Base-by-base conservation (phyloP, 768 basidiomycete genomes). In the Boletus eberwhitei region DNA sequence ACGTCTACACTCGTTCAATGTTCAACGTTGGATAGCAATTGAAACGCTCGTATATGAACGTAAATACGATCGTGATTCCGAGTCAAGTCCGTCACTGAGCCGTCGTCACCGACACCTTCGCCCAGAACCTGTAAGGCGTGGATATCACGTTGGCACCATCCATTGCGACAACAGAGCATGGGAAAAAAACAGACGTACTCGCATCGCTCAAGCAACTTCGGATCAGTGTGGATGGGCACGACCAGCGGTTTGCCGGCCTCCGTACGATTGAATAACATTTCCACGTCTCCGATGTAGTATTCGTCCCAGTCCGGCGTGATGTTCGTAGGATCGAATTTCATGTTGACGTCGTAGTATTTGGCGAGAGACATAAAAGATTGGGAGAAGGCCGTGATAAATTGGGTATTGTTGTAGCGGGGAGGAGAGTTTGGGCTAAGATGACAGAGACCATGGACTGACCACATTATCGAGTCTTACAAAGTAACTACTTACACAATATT, bases 371-470 rank as follows among this genome's bases (percentile, higher is more conserved):
- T 57, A 51, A 73, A 71, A 1, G 61, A 58, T 22, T 67, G 51
- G 2, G 57, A 51, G 48, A 73, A 74, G 0, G 70, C 63, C 0
- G 58, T 56, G 40, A 64, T 55, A 58, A 74, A 71, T 8, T 63
- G 62, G 1, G 71, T 4, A 34, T 60, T 48, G n/a, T 74, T 68
- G 36, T 70, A 59, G 0, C n/a, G n/a, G n/a, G n/a, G n/a, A n/a
- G n/a, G n/a, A n/a, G n/a, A n/a, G n/a, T n/a, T n/a, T n/a, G n/a
- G n/a, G n/a, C n/a, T n/a, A n/a, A n/a, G n/a, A n/a, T n/a, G n/a
- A n/a, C n/a, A n/a, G n/a, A n/a, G n/a, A n/a, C n/a, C n/a, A n/a
- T n/a, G n/a, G n/a, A n/a, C n/a, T n/a, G n/a, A n/a, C n/a, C n/a
- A n/a, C n/a, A n/a, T n/a, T n/a, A n/a, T n/a, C n/a, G n/a, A n/a